Evolutionary conservation across 371 early-diverging fungal species (phyloP).

Genomic region (Globomyces sp.): DNA sequence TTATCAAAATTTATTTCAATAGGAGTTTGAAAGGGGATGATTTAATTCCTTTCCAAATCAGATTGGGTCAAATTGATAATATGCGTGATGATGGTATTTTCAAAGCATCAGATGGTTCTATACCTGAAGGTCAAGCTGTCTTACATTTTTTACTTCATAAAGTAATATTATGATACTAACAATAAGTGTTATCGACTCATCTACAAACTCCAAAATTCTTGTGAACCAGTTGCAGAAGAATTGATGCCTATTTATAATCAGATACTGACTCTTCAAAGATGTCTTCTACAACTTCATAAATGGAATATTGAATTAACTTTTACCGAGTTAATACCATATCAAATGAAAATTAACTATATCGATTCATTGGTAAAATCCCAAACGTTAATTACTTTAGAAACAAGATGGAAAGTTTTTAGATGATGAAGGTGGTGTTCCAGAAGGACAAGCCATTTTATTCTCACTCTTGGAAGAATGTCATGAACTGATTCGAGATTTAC

Average conservation of each 20-base stretch:
- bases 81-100: constrained; percentile 41
- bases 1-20: constrained; percentile 31
- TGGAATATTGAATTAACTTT: constrained; percentile 68
- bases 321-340: constrained; percentile 84
- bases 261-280: constrained; percentile 77
- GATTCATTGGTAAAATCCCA: constrained; percentile 35
- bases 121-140: constrained; percentile 76
- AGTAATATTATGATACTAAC: constrained; percentile 19
- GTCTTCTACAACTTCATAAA: constrained; percentile 76
- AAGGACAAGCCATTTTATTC: constrained; percentile 79
- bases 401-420: constrained; percentile 84
- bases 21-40: constrained; percentile 44
- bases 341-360: constrained; percentile 81
- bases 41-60: constrained; percentile 77
- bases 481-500: constrained; percentile 42
- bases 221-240: constrained; percentile 84
- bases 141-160: constrained; percentile 83
- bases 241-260: constrained; percentile 83
- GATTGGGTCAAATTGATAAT: constrained; percentile 39
- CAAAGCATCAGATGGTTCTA: constrained; percentile 56
- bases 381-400: constrained; percentile 21
- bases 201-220: constrained; percentile 72
- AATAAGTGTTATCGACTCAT: constrained; percentile 74
- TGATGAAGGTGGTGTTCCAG: constrained; percentile 66
- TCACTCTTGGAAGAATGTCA: constrained; percentile 85